A percentile compares a stretch with the other conserved stretches of the same genome.
Conservation (phyloP, 1,139 yeast genomes). For the Sugiyamaella paludigena region DNA sequence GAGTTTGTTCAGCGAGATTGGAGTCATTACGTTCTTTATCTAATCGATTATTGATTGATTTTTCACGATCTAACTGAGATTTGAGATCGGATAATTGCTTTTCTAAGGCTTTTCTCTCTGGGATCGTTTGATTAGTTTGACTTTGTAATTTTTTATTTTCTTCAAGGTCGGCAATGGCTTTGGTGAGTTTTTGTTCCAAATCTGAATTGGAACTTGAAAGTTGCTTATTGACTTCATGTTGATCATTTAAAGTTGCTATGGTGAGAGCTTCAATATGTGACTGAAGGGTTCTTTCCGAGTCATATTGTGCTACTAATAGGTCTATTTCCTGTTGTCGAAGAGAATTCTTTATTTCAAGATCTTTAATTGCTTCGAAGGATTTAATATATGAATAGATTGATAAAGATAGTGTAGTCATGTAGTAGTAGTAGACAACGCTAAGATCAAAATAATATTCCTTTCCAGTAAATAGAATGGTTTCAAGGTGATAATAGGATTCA, state of each 20-base stretch:
- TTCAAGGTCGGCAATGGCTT: constrained; percentile 1
- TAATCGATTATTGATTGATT: constrained; percentile 9
- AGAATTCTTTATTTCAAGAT: constrained; percentile 3
- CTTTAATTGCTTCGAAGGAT: constrained; percentile 4
- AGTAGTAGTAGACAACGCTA: no score
- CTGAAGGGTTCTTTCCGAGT: constrained; percentile 2
- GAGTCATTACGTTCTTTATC: constrained; percentile 17
- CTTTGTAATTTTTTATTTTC: constrained; percentile 2
- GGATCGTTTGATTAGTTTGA: not conserved
- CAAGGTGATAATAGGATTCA: no score
- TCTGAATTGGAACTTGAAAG: not conserved
- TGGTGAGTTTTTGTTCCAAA: constrained; percentile 1
- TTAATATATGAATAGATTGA: constrained; percentile 5
- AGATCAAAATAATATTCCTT: no score
- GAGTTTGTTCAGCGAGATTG: constrained; percentile 16
- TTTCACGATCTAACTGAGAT: constrained; percentile 17
- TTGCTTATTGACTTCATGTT: constrained; percentile 1
- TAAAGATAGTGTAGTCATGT: no score
- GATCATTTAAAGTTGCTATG: not conserved
- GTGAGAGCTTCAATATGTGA: not conserved
- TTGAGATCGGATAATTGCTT: constrained; percentile 5
- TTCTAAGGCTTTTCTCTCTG: constrained; percentile 5
- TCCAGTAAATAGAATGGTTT: no score
- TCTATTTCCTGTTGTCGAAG: constrained; percentile 6
- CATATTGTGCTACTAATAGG: constrained; percentile 1